Base-by-base conservation (phyloP, 805 yeast genomes). In the Barnettozyma californica region DNA sequence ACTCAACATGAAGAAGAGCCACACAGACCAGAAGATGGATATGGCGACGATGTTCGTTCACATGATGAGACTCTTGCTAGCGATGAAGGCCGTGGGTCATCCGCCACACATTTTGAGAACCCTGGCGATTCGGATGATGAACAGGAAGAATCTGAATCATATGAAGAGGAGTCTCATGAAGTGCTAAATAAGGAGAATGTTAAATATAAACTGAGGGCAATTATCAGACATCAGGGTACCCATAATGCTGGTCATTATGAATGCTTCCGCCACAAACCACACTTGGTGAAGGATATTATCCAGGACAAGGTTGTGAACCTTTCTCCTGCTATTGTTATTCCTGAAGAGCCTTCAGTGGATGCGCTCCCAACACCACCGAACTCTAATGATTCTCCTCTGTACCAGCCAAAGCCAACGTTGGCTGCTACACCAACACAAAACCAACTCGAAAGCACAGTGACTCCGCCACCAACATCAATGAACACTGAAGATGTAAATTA, bases 211-310 rank as follows among this genome's bases (percentile, higher is more conserved):
- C 71, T 94, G 34, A 77, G 75, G 52, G 85, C 97, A 0, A 69
- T 88, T 52, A 81, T 94, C 18, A 77, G 90, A 54, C 98, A 94
- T 63, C 80, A 83, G 41, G 99, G 99, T 0, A 81, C 92, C 1
- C 97, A 91, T 65, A 76, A 82, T 19, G 78, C 81, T 40, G 98
- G 98, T 1, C 98, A 91, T 61, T 91, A 90, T 62, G 96, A 91
- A 59, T 87, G 96, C 58, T 88, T 80, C 62, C 82, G 86, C 53
- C 81, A 80, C 43, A 91, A 90, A 61, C 92, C 94, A 2, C 63
- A 75, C 4, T 75, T 74, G 48, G 58, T 64, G 20, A 66, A 65
- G 48, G 68, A 63, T 38, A 49, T 54, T 0, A 25, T 23, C n/a
- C 53, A 59, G 1, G 61, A 62, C 27, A 47, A 47, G 4, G 59